Conservation (phyloP, 2,329 filamentous ascomycete species). For the Clonostachys rhizophaga region DNA sequence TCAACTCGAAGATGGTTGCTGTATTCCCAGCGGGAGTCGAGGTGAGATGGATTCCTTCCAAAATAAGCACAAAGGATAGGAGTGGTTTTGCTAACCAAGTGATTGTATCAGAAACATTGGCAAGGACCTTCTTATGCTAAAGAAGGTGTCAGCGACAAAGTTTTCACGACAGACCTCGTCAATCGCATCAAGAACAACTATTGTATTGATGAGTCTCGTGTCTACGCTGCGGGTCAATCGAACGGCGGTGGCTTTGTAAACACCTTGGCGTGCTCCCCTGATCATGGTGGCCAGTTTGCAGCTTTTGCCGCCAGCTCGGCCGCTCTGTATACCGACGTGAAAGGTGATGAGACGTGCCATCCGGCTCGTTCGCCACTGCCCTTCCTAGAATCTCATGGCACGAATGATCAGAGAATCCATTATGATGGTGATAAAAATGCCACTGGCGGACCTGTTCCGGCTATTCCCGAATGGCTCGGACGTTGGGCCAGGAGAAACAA, state of each 20-base stretch:
- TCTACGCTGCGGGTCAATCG: slow-evolving; percentile 37
- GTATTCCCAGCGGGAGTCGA: slow-evolving; percentile 40
- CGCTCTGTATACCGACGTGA: slow-evolving; percentile 31
- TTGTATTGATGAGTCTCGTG: slow-evolving; percentile 30
- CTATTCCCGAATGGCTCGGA: slow-evolving; percentile 30
- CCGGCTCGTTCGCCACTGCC: slow-evolving; percentile 15
- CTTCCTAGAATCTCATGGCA: slow-evolving; percentile 1
- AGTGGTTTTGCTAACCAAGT: not conserved
- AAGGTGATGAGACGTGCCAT: slow-evolving; percentile 17
- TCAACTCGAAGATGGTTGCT: slow-evolving; percentile 28
- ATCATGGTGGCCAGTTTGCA: slow-evolving; percentile 27
- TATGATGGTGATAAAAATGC: slow-evolving; percentile 21
- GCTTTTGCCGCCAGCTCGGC: slow-evolving; percentile 35
- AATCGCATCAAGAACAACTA: slow-evolving; percentile 25
- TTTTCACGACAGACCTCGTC: slow-evolving; percentile 37
- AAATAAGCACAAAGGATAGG: not conserved
- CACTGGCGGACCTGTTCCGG: slow-evolving; percentile 33
- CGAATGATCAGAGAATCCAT: not conserved
- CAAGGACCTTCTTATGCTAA: slow-evolving; percentile 26
- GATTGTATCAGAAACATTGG: slow-evolving; percentile 22
- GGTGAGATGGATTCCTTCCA: slow-evolving; percentile 10
- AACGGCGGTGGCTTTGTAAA: slow-evolving; percentile 39
- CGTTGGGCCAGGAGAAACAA: slow-evolving; percentile 27
- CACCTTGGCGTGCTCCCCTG: slow-evolving; percentile 31
- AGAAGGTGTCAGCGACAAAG: slow-evolving; percentile 25